phyloP scores from a whole-genome alignment of 2,329 filamentous ascomycete species.

The Daldinia eschscholtzii region DNA sequence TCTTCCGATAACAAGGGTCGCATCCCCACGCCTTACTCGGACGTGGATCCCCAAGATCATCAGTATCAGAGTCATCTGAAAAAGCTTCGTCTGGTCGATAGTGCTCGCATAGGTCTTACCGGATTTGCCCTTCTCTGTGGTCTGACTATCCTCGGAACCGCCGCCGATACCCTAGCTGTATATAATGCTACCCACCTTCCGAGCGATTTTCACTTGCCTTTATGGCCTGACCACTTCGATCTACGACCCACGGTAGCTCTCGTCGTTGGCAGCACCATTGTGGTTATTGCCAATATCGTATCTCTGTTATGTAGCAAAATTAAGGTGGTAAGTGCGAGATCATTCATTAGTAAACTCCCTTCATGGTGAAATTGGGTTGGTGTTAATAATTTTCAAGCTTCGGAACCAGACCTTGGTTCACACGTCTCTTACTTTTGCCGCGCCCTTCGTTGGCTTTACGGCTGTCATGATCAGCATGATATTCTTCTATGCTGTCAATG shows the following conservation, averaged over 20 bases:
- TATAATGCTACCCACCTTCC: slow-evolving; percentile 67
- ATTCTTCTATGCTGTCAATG: slow-evolving; percentile 70
- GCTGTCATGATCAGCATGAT: slow-evolving; percentile 66
- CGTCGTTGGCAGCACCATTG: slow-evolving; percentile 64
- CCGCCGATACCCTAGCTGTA: slow-evolving; percentile 66
- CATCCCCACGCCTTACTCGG: slow-evolving; percentile 62
- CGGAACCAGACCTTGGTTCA: slow-evolving; percentile 54
- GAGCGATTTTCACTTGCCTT: slow-evolving; percentile 61
- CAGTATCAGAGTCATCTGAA: slow-evolving; percentile 55
- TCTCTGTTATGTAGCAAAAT: slow-evolving; percentile 65
- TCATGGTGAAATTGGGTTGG: neutral
- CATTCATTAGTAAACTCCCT: neutral
- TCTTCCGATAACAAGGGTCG: slow-evolving; percentile 57
- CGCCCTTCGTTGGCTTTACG: slow-evolving; percentile 59
- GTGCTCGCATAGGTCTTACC: slow-evolving; percentile 62
- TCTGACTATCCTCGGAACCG: slow-evolving; percentile 66
- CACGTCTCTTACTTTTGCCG: slow-evolving; percentile 55
- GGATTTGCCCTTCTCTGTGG: slow-evolving; percentile 64
- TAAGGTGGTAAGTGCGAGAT: slow-evolving; percentile 59
- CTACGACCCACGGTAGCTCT: slow-evolving; percentile 68
- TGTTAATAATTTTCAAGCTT: slow-evolving; percentile 53
- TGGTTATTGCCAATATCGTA: slow-evolving; percentile 62
- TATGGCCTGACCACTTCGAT: slow-evolving; percentile 71
- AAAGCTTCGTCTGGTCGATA: slow-evolving; percentile 58
- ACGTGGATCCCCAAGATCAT: slow-evolving; percentile 60